Base-by-base conservation (phyloP, 2,329 filamentous ascomycete genomes). In the Scopulariopsis brevicaulis region DNA sequence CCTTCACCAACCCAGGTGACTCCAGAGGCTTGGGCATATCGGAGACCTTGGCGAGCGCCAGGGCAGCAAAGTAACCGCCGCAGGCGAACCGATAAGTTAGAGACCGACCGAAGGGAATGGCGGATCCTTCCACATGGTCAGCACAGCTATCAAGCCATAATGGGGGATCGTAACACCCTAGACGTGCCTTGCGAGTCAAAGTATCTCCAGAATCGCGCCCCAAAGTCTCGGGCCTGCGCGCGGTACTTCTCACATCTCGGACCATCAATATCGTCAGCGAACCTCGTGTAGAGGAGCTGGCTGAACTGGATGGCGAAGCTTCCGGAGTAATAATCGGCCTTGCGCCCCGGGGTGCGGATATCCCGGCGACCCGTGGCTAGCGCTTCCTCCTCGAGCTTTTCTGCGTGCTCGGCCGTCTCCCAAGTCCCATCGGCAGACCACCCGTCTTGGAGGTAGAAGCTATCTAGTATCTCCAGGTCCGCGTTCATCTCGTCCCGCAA, bases 281-380 rank as follows among this genome's bases (percentile, higher is more conserved):
- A 74, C 8, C 71, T 73, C 0, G 70, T 67, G 59, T 76, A 80
- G 0, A 79, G 64, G 2, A 80, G 64, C 59, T 80, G 77, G 1
- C 70, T 73, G 37, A 79, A 80, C 58, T 80, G 77, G 10, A 80
- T 77, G 0, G 77, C 77, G 58, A 80, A 80, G 53, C 77, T 80
- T 0, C 77, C 77, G 1, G 77, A 79, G 58, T 80, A 80, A 62
- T 80, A 79, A 56, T 80, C 77, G 0, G 72, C 76, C 53, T 80
- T 77, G 5, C 70, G 46, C 1, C 69, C 67, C 0, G 62, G 54
- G 1, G 65, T 64, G 1, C 66, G 55, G 0, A 53, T 48, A 0
- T 65, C 63, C 0, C 64, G 65, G 18, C 59, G 58, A 0, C 58
- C 62, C 58, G 3, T 55, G 3, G 32, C 58, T 10, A 50, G 58